Evolutionary conservation across 2,329 filamentous ascomycete species (phyloP).

Genomic region (Acrodontium crateriforme): DNA sequence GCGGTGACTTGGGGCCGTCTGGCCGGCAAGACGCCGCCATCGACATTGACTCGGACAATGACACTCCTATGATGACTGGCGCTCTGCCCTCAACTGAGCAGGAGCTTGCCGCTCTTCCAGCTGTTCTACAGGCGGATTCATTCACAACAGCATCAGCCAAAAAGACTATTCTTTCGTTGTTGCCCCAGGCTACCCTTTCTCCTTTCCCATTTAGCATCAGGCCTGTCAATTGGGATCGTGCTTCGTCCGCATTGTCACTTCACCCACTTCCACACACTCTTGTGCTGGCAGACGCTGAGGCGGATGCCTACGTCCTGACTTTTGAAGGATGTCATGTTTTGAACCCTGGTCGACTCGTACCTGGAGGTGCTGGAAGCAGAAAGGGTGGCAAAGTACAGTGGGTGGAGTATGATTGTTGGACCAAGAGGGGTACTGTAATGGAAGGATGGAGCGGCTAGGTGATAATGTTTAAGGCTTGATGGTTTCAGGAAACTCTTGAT

Average conservation of each 20-base stretch:
- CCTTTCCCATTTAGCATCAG: conserved; percentile 71
- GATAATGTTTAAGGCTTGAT: background rate
- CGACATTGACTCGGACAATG: conserved; percentile 16
- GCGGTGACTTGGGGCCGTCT: conserved; percentile 3
- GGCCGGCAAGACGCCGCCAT: conserved; percentile 12
- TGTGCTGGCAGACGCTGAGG: conserved; percentile 68
- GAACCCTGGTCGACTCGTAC: conserved; percentile 70
- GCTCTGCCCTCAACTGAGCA: conserved; percentile 14
- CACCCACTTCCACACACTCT: conserved; percentile 81
- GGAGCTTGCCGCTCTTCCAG: conserved; percentile 3
- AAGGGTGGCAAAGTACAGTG: conserved; percentile 58
- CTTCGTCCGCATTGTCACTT: conserved; percentile 56
- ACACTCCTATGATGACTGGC: conserved; percentile 17
- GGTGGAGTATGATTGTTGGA: conserved; percentile 71
- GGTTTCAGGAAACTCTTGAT: too few relatives aligned
- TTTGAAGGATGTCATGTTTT: conserved; percentile 94
- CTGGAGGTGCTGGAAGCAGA: conserved; percentile 46
- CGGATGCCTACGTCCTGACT: conserved; percentile 70
- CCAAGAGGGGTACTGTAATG: conserved; percentile 44
- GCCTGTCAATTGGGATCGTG: conserved; percentile 84
- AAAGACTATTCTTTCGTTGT: conserved; percentile 66
- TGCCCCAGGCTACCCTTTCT: conserved; percentile 79
- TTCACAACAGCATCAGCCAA: conserved; percentile 17
- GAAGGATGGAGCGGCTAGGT: conserved; percentile 36
- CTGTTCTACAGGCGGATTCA: conserved; percentile 5